Evolutionary conservation across 2,329 filamentous ascomycete genomes (phyloP), one percentile per base, ranked within the genome.

Genomic region (Pyrenophora graminea): DNA sequence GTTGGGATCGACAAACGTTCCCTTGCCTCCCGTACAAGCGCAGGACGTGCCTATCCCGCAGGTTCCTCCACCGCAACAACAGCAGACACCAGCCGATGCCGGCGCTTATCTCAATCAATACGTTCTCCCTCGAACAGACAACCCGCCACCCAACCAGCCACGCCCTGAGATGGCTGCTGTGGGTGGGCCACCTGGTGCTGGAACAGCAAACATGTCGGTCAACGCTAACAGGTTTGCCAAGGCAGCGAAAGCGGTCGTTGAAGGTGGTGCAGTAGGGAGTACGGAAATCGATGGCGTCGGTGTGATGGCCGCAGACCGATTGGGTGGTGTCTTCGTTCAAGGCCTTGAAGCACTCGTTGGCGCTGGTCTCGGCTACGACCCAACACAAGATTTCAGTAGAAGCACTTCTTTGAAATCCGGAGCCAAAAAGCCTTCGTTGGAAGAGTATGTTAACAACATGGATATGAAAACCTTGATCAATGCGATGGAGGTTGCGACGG

Each of bases 21-120:
- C 61, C 3, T 33, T 63, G 41, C 64, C 68, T 5, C 62, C 63
- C 12, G 61, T 64, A 12, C 65, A 68, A 21, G 45, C 55, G 3
- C 48, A 56, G 9, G 63, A 59, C 13, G 58, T 63, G 13, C 52
- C 57, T 23, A 32, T 54, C 13, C 53, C 56, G 0, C 61, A 61
- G 27, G 51, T 52, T 6, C 53, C 59, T 6, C 54, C 55, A 0
- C 56, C 58, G 25, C 58, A 60, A 17, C 65, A 67, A 40, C 60
- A 56, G 21, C 68, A 71, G 43, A 68, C 69, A 30, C 67, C 69
- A 4, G 63, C 64, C 2, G 69, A 72, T 45, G 68, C 69, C 21
- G 67, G 64, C 42, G 59, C 62, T 4, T 72, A 71, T 18, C 55
- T 72, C 0, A 72, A 72, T 19, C 70, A 72, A 39, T 72, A 72